Evolutionary conservation across 805 yeast species (phyloP).

Genomic region (Yamadazyma sp.): DNA sequence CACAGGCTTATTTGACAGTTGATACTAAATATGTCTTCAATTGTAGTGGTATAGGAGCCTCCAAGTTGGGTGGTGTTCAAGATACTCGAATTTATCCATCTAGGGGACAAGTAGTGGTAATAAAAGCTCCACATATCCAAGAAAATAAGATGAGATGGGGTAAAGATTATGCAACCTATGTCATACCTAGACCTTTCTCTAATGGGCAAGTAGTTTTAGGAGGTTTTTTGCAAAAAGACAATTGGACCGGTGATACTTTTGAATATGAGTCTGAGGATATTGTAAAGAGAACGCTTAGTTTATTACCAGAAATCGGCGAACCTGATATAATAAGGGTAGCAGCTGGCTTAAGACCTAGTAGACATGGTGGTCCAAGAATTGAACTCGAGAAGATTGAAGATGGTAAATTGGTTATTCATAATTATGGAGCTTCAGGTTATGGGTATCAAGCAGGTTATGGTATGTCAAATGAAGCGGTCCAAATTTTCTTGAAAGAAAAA

Average conservation of each 20-base stretch:
- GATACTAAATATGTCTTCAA: conserved; percentile 57
- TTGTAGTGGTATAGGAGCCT: conserved; percentile 75
- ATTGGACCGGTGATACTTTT: conserved; percentile 61
- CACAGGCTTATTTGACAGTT: conserved; percentile 45
- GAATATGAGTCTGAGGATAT: conserved; percentile 59
- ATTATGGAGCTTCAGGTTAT: conserved; percentile 28
- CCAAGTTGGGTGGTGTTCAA: conserved; percentile 57
- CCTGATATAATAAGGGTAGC: conserved; percentile 60
- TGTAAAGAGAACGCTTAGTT: conserved; percentile 50
- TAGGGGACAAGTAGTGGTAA: conserved; percentile 76
- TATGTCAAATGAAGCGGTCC: conserved; percentile 51
- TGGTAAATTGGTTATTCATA: conserved; percentile 47
- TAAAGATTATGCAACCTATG: conserved; percentile 53
- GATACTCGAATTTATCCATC: conserved; percentile 67
- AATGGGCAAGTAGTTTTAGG: conserved; percentile 70
- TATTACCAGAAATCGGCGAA: conserved; percentile 33
- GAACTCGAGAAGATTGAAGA: conserved; percentile 47
- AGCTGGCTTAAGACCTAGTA: conserved; percentile 74
- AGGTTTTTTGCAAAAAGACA: conserved; percentile 64
- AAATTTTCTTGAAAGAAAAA: conserved; percentile 12
- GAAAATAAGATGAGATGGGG: conserved; percentile 64
- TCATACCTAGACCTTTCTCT: conserved; percentile 67
- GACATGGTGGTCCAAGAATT: conserved; percentile 76
- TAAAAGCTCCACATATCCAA: conserved; percentile 64
- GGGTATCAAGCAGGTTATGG: conserved; percentile 50